Base-by-base conservation (phyloP, 768 basidiomycete genomes). In the Boletales sp. region DNA sequence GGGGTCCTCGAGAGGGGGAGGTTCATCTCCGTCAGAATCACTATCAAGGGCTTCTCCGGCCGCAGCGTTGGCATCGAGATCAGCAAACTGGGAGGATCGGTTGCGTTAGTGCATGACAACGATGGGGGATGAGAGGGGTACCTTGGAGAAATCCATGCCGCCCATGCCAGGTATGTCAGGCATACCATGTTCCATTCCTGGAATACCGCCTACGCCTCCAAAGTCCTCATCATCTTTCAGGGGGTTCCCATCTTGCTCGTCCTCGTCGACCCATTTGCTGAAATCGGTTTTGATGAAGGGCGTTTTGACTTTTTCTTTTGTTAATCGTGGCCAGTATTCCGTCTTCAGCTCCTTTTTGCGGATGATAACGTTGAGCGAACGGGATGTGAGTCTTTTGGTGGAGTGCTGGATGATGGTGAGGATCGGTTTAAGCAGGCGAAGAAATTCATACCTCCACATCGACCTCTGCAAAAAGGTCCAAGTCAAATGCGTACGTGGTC, bases 271-370 rank as follows among this genome's bases (percentile, higher is more conserved):
- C 94, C 94, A 97, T 74, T 90, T 95, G 57, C 76, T 76, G 68
- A 97, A 97, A 69, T 97, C 91, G 40, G 93, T 97, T 79, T 97
- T 97, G 69, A 97, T 73, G 72, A 82, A 94, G 50, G 83, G 74
- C 44, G 77, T 82, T 70, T 80, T 90, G 52, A 80, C 63, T 69
- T 93, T 94, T 52, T 89, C 88, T 69, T 95, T 93, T 41, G 90
- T 93, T 45, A 98, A 75, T 50, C 94, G 81, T 21, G 91, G 90
- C 95, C 95, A 98, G 70, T 80, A 98, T 58, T 93, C 95, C 13
- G 72, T 65, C 63, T 84, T 71, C 29, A 66, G 61, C 49, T 84
- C 83, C 68, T 92, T 91, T 73, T 98, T 98, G 68, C 84, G 84
- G 48, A 98, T 75, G 42, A 84, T 71, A 40, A 84, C 73, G 55